Percentiles rank a stretch among this genome's conserved stretches.
Conservation (phyloP, 1,139 yeast genomes). For the Saccharomycopsis hybrid region DNA sequence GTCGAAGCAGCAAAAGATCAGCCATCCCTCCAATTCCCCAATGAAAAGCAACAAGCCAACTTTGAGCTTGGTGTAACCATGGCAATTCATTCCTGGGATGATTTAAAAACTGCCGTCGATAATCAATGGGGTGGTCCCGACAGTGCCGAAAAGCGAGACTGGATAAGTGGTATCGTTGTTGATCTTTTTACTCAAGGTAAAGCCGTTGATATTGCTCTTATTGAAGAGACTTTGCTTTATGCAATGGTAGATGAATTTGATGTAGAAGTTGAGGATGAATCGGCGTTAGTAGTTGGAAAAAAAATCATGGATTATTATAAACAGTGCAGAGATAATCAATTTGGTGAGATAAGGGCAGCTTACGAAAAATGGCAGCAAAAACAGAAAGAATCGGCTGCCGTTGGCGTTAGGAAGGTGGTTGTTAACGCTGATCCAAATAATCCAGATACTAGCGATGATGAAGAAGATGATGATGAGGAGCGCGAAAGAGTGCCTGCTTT, state of each 20-base stretch:
- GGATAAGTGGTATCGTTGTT: slow-evolving; percentile 81
- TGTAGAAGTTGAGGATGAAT: slow-evolving; percentile 79
- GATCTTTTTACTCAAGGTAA: slow-evolving; percentile 63
- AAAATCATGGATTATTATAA: slow-evolving; percentile 60
- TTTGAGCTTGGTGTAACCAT: slow-evolving; percentile 91
- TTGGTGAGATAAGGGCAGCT: slow-evolving; percentile 48
- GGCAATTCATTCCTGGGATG: slow-evolving; percentile 87
- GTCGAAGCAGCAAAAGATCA: slow-evolving; percentile 34
- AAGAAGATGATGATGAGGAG: slow-evolving; percentile 41
- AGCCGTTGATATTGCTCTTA: slow-evolving; percentile 64
- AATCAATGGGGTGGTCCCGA: slow-evolving; percentile 95
- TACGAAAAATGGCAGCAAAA: slow-evolving; percentile 54
- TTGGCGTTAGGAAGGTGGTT: slow-evolving; percentile 32
- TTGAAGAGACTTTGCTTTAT: slow-evolving; percentile 79
- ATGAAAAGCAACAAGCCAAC: slow-evolving; percentile 67
- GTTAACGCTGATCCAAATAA: slow-evolving; percentile 54
- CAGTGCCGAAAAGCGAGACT: slow-evolving; percentile 85
- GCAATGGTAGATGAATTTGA: slow-evolving; percentile 97
- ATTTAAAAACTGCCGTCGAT: slow-evolving; percentile 85
- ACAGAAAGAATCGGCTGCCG: slow-evolving; percentile 35
- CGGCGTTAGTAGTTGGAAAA: slow-evolving; percentile 70
- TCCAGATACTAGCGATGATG: slow-evolving; percentile 46
- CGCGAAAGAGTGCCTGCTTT: slow-evolving; percentile 29
- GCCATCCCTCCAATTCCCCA: slow-evolving; percentile 43
- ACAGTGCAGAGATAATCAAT: slow-evolving; percentile 51